A percentile compares a stretch with the other conserved stretches of the same genome.
Conservation (phyloP, 441 rosid species). For the Pelargonium myrrhifolium region DNA sequence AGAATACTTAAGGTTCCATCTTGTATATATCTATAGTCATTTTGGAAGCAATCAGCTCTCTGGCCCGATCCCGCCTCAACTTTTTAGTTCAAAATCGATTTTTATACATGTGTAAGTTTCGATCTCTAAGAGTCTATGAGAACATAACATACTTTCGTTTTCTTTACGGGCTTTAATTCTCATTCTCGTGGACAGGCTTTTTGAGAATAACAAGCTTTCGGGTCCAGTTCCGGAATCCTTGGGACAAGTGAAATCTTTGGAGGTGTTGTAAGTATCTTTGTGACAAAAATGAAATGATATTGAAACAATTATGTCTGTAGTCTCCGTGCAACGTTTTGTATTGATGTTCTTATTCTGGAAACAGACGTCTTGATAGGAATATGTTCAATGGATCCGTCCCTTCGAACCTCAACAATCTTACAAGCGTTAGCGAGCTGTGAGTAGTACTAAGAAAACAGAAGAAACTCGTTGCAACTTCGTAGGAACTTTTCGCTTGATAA, state of each 20-base stretch:
- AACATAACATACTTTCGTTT: too few species aligned
- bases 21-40: constrained; percentile 36
- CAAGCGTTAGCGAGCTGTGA: constrained; percentile 37
- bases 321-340: background rate
- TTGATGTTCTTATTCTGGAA: constrained; percentile 7
- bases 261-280: constrained; percentile 56
- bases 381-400: constrained; percentile 45
- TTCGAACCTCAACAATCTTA: constrained; percentile 43
- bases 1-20: background rate
- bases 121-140: background rate
- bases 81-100: constrained; percentile 49
- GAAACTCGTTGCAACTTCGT: background rate
- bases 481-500: background rate
- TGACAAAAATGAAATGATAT: background rate
- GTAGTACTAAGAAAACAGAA: constrained; percentile 33
- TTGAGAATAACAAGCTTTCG: constrained; percentile 47
- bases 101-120: constrained; percentile 63
- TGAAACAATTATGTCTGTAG: background rate
- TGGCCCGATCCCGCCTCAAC: constrained; percentile 45
- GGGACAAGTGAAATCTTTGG: constrained; percentile 44
- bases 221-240: constrained; percentile 57
- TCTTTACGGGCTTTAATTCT: too few species aligned
- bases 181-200: constrained; percentile 55
- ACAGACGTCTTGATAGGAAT: constrained; percentile 71
- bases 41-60: constrained; percentile 57